These are phyloP conservation scores for Starmerella lactis-condensi DNA, from an alignment of 805 yeast species.

Conservation along the genomic window DNA sequence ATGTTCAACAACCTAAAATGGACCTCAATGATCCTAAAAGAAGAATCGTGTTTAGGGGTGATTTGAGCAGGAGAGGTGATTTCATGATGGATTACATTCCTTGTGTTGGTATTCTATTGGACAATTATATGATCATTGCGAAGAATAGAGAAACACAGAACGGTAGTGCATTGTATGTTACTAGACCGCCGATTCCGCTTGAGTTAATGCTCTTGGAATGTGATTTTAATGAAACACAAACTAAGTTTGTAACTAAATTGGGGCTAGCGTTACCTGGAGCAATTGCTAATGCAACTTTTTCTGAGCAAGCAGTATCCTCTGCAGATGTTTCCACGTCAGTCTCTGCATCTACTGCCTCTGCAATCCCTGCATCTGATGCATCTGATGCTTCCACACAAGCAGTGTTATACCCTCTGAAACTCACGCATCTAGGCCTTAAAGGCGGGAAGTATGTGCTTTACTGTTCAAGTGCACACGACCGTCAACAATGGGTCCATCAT, in stretches of 20 bases:
- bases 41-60: conserved; percentile 39
- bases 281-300: too few relatives aligned
- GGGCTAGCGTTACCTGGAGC: conserved; percentile 12
- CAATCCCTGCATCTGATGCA: background rate
- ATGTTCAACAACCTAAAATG: conserved; percentile 30
- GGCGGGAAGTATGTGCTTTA: conserved; percentile 21
- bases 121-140: conserved; percentile 37
- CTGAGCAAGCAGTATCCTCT: background rate
- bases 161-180: conserved; percentile 21
- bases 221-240: conserved; percentile 25
- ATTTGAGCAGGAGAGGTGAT: conserved; percentile 43
- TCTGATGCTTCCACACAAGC: conserved; percentile 15
- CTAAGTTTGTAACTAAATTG: conserved; percentile 16
- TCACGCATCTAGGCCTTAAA: conserved; percentile 22
- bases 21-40: conserved; percentile 38
- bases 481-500: conserved; percentile 41
- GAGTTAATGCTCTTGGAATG: conserved; percentile 41
- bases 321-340: conserved; percentile 9
- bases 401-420: conserved; percentile 21
- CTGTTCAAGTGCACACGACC: conserved; percentile 24
- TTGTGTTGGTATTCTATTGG: conserved; percentile 40
- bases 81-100: conserved; percentile 39
- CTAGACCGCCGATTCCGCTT: conserved; percentile 25
- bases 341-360: conserved; percentile 5
- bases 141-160: conserved; percentile 22